Base-by-base conservation (phyloP, 2,329 filamentous ascomycete species). In the Trichoderma gracile region DNA sequence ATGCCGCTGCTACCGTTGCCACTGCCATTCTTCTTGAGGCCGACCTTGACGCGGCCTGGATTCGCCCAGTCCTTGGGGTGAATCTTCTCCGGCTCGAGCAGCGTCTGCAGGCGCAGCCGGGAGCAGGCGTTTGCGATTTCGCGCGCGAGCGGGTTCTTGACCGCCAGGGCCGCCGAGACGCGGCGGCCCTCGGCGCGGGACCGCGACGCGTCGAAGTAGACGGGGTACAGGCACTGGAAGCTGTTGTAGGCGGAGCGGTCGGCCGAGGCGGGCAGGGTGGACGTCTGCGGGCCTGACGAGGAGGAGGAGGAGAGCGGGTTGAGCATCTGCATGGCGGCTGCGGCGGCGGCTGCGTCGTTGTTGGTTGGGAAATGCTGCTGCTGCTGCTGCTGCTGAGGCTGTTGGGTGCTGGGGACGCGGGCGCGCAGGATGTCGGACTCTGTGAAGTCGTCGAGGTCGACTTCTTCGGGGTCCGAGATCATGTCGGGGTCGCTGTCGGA, bases 21-120 rank as follows among this genome's bases (percentile, higher is more conserved):
- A 46, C 71, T 62, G 50, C 14, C 14, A 14, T 14, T 30, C 60
- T 53, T 50, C 68, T 61, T 69, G n/a, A 97, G 80, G 73, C 89
- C 80, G 56, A 98, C 87, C 70, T 91, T 88, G 68, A 98, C 91
- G 65, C 95, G 85, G 3, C 95, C 95, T 14, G 95, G 95, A 80
- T 99, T 99, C 64, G 90, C 89, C 95, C 95, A 99, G 81, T 99
- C 95, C 79, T 95, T 94, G 7, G 95, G 95, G 78, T 99, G 95
- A 66, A 88, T 85, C 81, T 97, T 97, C 74, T 90, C 90, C 1
- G 93, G 92, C 79, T 99, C 95, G 75, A 97, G 90, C 8, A 95
- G 87, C 49, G 89, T 88, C 67, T 86, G 84, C 42, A 92, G 80
- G 33, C 89, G 85, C 66, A 97, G 83, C 52, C 83, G 79, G 47